A percentile compares a stretch with the other conserved stretches of the same genome.
phyloP scores from a whole-genome alignment of 352 stramenopile species.

The Elongisporangium prolatum region DNA sequence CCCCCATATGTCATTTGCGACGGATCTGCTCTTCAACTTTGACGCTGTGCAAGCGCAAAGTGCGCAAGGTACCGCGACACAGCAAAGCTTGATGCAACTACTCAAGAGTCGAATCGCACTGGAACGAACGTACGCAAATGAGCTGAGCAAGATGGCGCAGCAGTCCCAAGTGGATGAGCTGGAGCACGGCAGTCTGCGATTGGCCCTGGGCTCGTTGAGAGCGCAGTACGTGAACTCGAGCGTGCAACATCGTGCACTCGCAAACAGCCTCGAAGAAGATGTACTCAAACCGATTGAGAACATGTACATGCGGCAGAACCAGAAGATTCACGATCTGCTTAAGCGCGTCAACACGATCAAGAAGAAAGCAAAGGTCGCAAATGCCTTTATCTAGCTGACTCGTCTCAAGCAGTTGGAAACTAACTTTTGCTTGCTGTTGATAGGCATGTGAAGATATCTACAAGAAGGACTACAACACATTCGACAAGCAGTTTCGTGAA shows the following conservation, averaged over 20 bases:
- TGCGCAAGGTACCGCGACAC: constrained; percentile 36
- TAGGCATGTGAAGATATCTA: constrained; percentile 63
- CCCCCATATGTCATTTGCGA: constrained; percentile 55
- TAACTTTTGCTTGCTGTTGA: constrained; percentile 1
- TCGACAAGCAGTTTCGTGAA: constrained; percentile 74
- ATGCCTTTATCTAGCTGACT: not conserved
- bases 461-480: constrained; percentile 58
- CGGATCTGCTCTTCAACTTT: constrained; percentile 74
- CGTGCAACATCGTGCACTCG: constrained; percentile 69
- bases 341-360: constrained; percentile 61
- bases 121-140: constrained; percentile 66
- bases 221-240: constrained; percentile 82
- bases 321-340: constrained; percentile 47
- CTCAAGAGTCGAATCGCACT: constrained; percentile 68
- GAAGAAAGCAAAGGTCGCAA: constrained; percentile 64
- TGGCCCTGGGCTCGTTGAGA: constrained; percentile 51
- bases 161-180: constrained; percentile 52
- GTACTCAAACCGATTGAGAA: constrained; percentile 66
- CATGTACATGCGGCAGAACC: constrained; percentile 45
- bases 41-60: constrained; percentile 56
- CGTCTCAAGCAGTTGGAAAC: not conserved
- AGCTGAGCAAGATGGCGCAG: constrained; percentile 60
- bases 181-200: constrained; percentile 46
- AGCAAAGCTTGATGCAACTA: constrained; percentile 54
- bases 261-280: constrained; percentile 72